These are phyloP conservation scores for Talaromyces sp. DNA, from an alignment of 2,329 filamentous ascomycete genomes.

Conservation along the genomic window DNA sequence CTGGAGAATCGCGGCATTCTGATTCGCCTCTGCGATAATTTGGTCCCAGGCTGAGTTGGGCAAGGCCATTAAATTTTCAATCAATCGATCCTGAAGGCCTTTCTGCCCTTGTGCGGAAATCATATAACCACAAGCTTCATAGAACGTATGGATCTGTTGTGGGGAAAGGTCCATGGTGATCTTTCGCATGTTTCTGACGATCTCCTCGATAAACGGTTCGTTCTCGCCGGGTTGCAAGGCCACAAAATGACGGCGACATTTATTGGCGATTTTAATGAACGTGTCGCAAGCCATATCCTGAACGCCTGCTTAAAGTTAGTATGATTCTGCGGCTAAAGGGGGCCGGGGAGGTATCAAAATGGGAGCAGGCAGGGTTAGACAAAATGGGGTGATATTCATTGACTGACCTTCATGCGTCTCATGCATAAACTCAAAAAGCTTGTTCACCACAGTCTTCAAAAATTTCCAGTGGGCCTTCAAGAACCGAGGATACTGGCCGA, in stretches of 20 bases:
- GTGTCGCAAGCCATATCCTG: conserved; percentile 99
- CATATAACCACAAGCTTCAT: conserved; percentile 99
- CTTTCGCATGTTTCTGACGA: conserved; percentile 91
- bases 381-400: conserved; percentile 24
- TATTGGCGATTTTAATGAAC: conserved; percentile 99
- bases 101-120: conserved; percentile 97
- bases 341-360: too few species aligned
- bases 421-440: conserved; percentile 99
- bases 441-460: conserved; percentile 98
- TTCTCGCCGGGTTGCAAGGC: conserved; percentile 90
- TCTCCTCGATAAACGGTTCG: conserved; percentile 98
- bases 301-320: conserved; percentile 64
- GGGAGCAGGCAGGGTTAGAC: too few species aligned
- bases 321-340: too few species aligned
- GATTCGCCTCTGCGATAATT: conserved; percentile 85
- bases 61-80: conserved; percentile 87
- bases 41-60: conserved; percentile 94
- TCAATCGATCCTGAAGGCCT: conserved; percentile 85
- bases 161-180: conserved; percentile 94
- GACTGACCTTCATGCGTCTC: conserved; percentile 95
- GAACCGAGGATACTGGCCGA: conserved; percentile 97
- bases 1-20: conserved; percentile 83
- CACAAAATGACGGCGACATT: conserved; percentile 96
- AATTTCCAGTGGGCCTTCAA: conserved; percentile 99
- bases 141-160: conserved; percentile 98